phyloP scores from a whole-genome alignment of 129 eudicot species.

The Daucus carota region DNA sequence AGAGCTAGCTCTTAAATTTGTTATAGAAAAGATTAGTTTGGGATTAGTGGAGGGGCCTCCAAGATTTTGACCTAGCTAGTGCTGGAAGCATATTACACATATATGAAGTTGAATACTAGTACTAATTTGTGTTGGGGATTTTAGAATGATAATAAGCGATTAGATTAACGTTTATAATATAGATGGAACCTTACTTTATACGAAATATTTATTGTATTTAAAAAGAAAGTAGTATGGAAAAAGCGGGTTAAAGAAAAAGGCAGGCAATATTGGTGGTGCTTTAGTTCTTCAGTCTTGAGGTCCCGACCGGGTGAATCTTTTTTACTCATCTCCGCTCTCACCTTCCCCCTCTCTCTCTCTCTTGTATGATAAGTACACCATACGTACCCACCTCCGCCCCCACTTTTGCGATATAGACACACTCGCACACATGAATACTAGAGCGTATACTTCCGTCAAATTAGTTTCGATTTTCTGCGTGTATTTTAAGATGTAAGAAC shows the following conservation, averaged over 20 bases:
- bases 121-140: not conserved
- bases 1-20: not conserved
- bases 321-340: not conserved
- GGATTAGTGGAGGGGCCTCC: not conserved
- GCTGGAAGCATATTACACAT: not conserved
- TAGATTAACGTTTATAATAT: not conserved
- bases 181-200: constrained; percentile 1
- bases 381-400: not conserved
- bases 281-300: constrained; percentile 21
- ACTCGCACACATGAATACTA: too few species aligned
- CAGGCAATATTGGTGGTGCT: constrained; percentile 14
- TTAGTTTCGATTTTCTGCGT: too few species aligned
- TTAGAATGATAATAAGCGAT: constrained; percentile 12
- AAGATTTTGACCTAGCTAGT: not conserved
- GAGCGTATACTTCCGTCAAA: too few species aligned
- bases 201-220: not conserved
- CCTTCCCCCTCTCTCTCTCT: constrained; percentile 1
- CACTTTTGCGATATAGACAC: not conserved
- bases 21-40: not conserved
- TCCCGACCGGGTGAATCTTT: constrained; percentile 32
- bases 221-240: not conserved
- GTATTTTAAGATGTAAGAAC: too few species aligned
- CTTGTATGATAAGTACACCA: not conserved
- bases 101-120: not conserved
- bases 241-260: constrained; percentile 16